These are phyloP conservation scores for Aurantiochytrium sp. DNA, from an alignment of 108 stramenopile genomes.

Conservation along the genomic window DNA sequence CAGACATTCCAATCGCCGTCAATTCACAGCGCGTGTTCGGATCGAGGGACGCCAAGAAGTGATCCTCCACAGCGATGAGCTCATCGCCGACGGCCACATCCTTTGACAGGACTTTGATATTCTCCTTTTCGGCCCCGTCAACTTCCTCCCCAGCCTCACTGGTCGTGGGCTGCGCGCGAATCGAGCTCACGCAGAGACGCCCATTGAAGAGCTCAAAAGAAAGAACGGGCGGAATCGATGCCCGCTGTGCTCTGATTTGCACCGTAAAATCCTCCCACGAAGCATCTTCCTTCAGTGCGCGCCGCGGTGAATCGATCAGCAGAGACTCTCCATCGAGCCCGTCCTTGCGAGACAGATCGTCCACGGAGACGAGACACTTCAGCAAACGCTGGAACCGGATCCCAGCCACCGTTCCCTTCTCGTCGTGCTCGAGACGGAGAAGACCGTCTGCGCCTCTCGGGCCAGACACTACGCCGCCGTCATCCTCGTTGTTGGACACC, in stretches of 20 bases:
- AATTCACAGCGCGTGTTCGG: neutral
- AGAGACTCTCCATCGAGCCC: neutral
- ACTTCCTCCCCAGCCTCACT: too few relatives aligned
- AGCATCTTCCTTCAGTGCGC: neutral
- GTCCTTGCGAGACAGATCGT: neutral
- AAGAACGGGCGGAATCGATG: neutral
- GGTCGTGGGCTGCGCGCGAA: neutral
- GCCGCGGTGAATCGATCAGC: neutral
- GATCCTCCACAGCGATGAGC: neutral
- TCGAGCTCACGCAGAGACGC: neutral
- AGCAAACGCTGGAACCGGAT: neutral
- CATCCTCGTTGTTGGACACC: neutral
- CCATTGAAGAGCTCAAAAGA: neutral
- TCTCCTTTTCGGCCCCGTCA: neutral
- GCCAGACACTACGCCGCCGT: neutral
- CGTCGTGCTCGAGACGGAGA: neutral
- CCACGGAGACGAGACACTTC: slow-evolving; percentile 10
- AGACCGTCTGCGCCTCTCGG: neutral
- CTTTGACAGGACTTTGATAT: neutral
- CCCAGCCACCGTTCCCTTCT: neutral
- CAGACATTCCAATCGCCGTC: neutral
- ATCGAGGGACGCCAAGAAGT: neutral
- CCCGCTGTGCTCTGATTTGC: neutral
- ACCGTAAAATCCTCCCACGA: neutral
- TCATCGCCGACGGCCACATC: neutral